phyloP scores from a whole-genome alignment of 805 yeast genomes.

The Hanseniaspora thailandica region DNA sequence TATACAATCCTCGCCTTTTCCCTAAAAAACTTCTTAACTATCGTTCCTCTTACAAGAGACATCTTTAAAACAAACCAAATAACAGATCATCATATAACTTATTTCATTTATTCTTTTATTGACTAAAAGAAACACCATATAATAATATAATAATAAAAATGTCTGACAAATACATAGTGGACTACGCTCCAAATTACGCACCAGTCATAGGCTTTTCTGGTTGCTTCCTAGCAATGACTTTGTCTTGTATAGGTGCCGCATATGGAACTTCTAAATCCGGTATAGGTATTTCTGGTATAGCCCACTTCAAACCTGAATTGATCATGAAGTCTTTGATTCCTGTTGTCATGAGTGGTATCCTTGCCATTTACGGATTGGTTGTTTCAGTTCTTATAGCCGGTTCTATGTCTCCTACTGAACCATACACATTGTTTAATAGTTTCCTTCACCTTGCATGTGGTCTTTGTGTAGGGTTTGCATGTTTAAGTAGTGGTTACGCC shows the following conservation, averaged over 20 bases:
- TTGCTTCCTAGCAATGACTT: constrained; percentile 82
- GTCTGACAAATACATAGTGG: constrained; percentile 32
- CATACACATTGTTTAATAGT: constrained; percentile 86
- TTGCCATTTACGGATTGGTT: constrained; percentile 92
- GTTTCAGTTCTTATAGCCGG: constrained; percentile 94
- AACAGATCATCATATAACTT: not conserved
- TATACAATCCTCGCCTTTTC: not conserved
- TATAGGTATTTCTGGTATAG: constrained; percentile 94
- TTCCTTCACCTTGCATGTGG: constrained; percentile 97
- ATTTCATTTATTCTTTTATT: not conserved
- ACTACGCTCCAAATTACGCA: constrained; percentile 80
- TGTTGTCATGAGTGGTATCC: constrained; percentile 95
- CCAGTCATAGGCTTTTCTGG: constrained; percentile 98
- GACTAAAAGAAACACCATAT: not conserved
- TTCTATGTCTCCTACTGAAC: constrained; percentile 62
- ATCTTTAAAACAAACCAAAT: not conserved
- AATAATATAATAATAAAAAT: not conserved
- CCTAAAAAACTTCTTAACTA: not conserved
- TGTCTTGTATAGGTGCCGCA: constrained; percentile 96
- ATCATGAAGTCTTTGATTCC: constrained; percentile 94
- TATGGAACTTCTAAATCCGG: constrained; percentile 98
- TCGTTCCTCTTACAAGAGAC: not conserved
- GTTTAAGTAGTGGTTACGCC: constrained; percentile 93
- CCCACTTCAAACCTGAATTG: constrained; percentile 92
- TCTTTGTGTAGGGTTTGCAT: constrained; percentile 87